Evolutionary conservation across 1,139 yeast genomes (phyloP), one percentile per base, ranked within the genome.

Genomic region (Torulaspora globosa): DNA sequence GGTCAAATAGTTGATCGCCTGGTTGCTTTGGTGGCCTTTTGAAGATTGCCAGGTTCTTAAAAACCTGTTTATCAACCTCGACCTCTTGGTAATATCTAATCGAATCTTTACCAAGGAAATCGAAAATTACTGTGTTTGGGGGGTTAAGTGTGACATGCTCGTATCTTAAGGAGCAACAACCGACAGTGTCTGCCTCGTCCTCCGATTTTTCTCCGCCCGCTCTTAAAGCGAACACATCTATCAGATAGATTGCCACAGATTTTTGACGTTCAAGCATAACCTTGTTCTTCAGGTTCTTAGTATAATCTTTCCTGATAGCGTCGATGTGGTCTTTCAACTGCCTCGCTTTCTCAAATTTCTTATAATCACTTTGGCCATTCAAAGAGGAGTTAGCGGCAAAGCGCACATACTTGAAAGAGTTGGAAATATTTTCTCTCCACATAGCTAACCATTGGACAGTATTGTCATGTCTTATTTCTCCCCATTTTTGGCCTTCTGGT

Each of bases 201-300:
- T 90, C 97, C 14, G 94, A 87, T 66, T 90, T 90, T 68, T 92
- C 97, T 58, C 97, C 97, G 64, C 97, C 97, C 0, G 97, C 97
- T 84, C 97, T 86, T 53, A 92, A 75, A 0, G 97, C 97, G 63
- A 89, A 83, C n/a, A 83, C 80, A 70, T 92, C 98, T 62, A 92
- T 90, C 43, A 92, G 75, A 65, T 90, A 92, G 43, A 92, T 87
- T 2, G 97, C 97, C 1, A 95, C 87, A 3, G 97, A 97, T 64
- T 90, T 79, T 69, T 92, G 97, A 52, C 98, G 76, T 47, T 85
- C 87, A 48, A 81, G 78, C 95, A 87, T 90, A 43, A 84, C 67
- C 52, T 79, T 80, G 55, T 86, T 84, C 60, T 82, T 85, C 51
- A 92, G 70, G 65, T 83, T 78, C 48, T 72, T 71, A 44, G 74